Conservation (phyloP, 352 stramenopile species). For the Achlya hypogyna region DNA sequence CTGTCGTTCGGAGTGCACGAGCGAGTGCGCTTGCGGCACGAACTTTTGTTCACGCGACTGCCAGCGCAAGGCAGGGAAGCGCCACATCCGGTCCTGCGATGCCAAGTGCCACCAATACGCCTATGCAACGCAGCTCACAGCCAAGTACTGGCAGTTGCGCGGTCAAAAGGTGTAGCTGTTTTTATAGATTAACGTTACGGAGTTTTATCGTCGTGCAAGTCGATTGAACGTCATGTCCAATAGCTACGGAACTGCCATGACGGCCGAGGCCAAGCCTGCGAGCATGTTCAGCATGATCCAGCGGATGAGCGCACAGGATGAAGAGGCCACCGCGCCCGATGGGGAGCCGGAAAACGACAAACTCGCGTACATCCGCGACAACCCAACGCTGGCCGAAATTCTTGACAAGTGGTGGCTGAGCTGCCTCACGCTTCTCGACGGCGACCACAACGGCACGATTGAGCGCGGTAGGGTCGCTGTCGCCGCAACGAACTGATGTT, state of each 20-base stretch:
- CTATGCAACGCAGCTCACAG: slow-evolving; percentile 1
- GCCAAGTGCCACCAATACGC: slow-evolving; percentile 4
- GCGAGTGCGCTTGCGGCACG: slow-evolving; percentile 11
- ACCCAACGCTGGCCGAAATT: slow-evolving; percentile 6
- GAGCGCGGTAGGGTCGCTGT: not conserved
- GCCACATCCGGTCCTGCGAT: not conserved
- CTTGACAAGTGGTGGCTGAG: slow-evolving; percentile 20
- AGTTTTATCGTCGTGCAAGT: too few relatives aligned
- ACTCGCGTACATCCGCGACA: not conserved
- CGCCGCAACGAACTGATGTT: not conserved
- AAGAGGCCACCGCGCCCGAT: not conserved
- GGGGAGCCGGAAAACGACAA: not conserved
- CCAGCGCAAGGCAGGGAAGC: not conserved
- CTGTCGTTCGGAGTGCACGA: slow-evolving; percentile 14
- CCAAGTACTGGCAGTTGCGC: slow-evolving; percentile 12
- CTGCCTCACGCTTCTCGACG: slow-evolving; percentile 2
- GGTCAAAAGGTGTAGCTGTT: not conserved
- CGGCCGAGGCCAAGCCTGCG: not conserved
- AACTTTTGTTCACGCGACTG: slow-evolving; percentile 17
- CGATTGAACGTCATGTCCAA: too few relatives aligned
- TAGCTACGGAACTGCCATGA: not conserved
- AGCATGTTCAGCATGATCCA: slow-evolving; percentile 8
- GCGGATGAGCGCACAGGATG: not conserved
- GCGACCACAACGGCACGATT: slow-evolving; percentile 13
- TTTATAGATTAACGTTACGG: not conserved